Base-by-base conservation (phyloP, 2,329 filamentous ascomycete genomes). In the Fusarium chlamydosporum region DNA sequence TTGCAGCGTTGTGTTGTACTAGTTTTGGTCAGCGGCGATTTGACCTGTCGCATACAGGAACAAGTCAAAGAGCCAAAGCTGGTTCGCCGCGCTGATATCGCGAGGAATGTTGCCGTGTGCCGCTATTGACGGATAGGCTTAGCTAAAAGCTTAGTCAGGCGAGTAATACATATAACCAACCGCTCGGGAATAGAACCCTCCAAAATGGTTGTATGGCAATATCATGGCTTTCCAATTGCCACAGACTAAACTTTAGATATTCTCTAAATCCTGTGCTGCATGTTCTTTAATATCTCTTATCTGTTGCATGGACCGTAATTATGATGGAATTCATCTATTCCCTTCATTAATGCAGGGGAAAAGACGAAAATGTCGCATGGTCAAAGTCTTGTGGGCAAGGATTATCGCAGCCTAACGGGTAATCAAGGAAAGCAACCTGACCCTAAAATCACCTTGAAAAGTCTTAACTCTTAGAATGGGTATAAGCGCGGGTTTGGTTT, bases 311-410 rank as follows among this genome's bases (percentile, higher is more conserved):
- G 9, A 29, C 26, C 9, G 9, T 26, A 23, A 51, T 46, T 13
- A 16, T 7, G 16, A 65, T 54, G 35, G 8, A 9, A 38, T 8
- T 15, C 12, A 8, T 16, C 16, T 23, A 16, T 50, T 18, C 33
- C 48, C 35, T 23, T 65, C 35, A 16, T 42, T 43, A 9, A n/a
- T 11, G 5, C 46, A 34, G 20, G 23, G 29, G 37, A 35, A 8
- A 15, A 7, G 4, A n/a, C 29, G 40, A 29, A 59, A 63, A 70
- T 42, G 38, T 18, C 66, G 56, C 66, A 67, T 65, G 61, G 61
- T 26, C 61, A 47, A 65, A 65, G 55, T 61, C 61, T 55, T 33
- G 33, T 12, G 46, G 42, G 27, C 37, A 43, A 61, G 61, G 62
- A 37, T 61, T 46, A 18, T 38, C 33, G 12, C 13, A 41, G 47